A percentile compares a stretch with the other conserved stretches of the same genome.
Evolutionary conservation across 2,329 filamentous ascomycete species (phyloP).

Genomic region (Colletotrichum brevisporum): DNA sequence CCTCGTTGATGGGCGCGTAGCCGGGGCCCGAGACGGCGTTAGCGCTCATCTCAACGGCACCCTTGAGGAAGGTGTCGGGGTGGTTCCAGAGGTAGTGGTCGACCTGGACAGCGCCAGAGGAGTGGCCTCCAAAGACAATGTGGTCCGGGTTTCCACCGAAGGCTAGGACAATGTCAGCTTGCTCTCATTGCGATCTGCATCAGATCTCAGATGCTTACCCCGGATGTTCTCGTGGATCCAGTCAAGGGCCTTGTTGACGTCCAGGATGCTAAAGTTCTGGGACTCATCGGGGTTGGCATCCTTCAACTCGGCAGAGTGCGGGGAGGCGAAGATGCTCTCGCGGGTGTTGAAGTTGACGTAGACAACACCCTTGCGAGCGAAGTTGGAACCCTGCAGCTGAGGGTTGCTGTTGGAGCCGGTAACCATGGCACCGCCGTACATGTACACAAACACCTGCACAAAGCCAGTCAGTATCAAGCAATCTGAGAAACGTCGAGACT

Average conservation of each 20-base stretch:
- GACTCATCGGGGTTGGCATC: constrained; percentile 45
- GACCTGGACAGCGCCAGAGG: constrained; percentile 54
- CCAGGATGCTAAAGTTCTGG: constrained; percentile 51
- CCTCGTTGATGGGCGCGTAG: constrained; percentile 54
- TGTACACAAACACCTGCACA: constrained; percentile 57
- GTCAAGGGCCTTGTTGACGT: constrained; percentile 54
- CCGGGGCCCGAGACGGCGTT: constrained; percentile 57
- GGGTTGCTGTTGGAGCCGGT: constrained; percentile 58
- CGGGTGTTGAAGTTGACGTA: constrained; percentile 58
- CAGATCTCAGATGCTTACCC: constrained; percentile 25
- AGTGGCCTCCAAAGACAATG: constrained; percentile 60
- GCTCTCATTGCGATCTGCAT: neutral
- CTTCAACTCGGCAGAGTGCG: constrained; percentile 55
- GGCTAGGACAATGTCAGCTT: constrained; percentile 43
- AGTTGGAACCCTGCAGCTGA: constrained; percentile 53
- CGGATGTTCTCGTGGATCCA: constrained; percentile 57
- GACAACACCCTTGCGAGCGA: constrained; percentile 53
- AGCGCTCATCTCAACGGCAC: constrained; percentile 58
- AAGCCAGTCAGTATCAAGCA: neutral
- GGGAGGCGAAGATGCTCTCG: constrained; percentile 60
- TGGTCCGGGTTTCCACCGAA: constrained; percentile 61
- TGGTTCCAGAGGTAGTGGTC: constrained; percentile 60
- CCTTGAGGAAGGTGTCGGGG: constrained; percentile 53
- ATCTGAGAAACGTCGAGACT: neutral
- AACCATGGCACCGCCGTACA: constrained; percentile 61